Evolutionary conservation across 139 green algal genomes (phyloP).

Genomic region (Spirogloea muscicola): DNA sequence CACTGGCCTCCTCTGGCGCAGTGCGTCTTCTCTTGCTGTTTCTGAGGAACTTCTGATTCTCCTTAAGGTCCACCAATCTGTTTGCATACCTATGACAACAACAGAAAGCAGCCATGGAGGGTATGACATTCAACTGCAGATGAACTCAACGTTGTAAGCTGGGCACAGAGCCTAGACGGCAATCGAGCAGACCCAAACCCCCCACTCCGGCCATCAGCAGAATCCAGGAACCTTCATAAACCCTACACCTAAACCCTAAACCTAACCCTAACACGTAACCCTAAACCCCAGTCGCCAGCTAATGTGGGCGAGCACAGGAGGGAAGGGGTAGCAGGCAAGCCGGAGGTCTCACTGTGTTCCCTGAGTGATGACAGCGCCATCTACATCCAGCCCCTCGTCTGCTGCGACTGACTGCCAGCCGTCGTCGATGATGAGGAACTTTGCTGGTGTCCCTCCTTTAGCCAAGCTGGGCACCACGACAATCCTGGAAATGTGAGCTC

Average conservation of each 20-base stretch:
- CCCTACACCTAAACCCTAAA: not conserved
- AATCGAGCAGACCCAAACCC: too few species aligned
- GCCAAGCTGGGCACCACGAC: constrained; percentile 5
- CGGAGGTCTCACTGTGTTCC: constrained; percentile 10
- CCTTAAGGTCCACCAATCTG: constrained; percentile 29
- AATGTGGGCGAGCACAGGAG: too few species aligned
- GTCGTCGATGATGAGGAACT: constrained; percentile 56
- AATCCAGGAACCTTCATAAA: too few species aligned
- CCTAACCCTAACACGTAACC: not conserved
- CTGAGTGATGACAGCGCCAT: not conserved
- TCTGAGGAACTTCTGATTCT: constrained; percentile 36
- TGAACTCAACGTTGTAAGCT: too few species aligned
- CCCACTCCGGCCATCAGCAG: too few species aligned
- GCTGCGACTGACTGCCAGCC: constrained; percentile 47
- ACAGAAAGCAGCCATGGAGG: too few species aligned
- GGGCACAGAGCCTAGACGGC: too few species aligned
- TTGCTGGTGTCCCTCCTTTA: constrained; percentile 38
- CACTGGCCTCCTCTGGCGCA: not conserved
- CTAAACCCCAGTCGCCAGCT: not conserved
- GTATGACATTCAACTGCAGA: too few species aligned
- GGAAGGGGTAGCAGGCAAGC: too few species aligned
- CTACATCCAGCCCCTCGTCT: not conserved
- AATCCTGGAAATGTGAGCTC: too few species aligned
- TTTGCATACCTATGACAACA: constrained; percentile 30
- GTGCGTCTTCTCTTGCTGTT: not conserved